Conservation (phyloP, 208 protist genomes). For the Phytomonas sp. region DNA sequence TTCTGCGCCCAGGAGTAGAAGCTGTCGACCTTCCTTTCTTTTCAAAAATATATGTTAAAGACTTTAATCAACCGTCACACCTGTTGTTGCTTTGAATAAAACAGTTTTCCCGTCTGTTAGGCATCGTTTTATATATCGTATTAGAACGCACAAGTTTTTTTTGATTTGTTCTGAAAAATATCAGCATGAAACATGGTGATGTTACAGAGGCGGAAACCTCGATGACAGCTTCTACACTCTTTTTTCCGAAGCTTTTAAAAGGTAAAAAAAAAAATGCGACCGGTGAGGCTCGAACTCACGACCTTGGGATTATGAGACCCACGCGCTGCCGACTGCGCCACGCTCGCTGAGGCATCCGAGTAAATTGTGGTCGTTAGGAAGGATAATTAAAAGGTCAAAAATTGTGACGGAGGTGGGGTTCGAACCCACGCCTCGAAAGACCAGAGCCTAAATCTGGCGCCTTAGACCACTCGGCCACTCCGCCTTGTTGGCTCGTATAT, state of each 20-base stretch:
- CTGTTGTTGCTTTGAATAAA: background rate
- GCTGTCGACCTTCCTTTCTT: background rate
- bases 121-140: background rate
- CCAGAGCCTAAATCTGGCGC: constrained; percentile 74
- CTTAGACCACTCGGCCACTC: constrained; percentile 48
- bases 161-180: background rate
- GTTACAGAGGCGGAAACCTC: background rate
- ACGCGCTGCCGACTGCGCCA: constrained; percentile 93
- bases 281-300: constrained; percentile 89
- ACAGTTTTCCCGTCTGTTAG: background rate
- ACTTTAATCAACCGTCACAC: background rate
- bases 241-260: background rate
- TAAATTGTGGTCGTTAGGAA: background rate
- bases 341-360: constrained; percentile 31
- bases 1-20: background rate
- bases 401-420: constrained; percentile 50
- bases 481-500: background rate
- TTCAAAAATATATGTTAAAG: background rate
- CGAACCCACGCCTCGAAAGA: constrained; percentile 67
- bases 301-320: constrained; percentile 94
- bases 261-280: constrained; percentile 30
- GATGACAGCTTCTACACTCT: background rate
- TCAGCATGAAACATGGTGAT: background rate
- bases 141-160: background rate
- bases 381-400: constrained; percentile 7